phyloP scores from a whole-genome alignment of 768 basidiomycete species.

The Tricholoma furcatifolium region DNA sequence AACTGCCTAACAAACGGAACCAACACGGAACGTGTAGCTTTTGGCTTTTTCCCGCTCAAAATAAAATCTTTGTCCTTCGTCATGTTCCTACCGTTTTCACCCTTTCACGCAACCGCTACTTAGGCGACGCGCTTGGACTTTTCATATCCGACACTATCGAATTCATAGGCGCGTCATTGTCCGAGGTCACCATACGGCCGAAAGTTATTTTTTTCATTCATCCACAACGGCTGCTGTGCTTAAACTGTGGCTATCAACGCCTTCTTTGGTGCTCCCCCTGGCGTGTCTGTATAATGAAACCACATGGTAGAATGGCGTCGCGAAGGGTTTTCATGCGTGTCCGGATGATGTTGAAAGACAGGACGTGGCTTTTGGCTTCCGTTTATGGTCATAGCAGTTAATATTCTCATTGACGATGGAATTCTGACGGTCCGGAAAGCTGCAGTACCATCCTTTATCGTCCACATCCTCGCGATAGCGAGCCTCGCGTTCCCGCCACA shows the following conservation, averaged over 20 bases:
- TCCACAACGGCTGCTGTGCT: not conserved
- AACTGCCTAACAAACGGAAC: slow-evolving; percentile 1
- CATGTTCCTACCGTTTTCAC: too few relatives aligned
- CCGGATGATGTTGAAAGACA: not conserved
- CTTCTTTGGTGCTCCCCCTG: not conserved
- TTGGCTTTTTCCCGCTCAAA: not conserved
- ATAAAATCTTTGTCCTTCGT: too few relatives aligned
- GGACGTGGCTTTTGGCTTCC: slow-evolving; percentile 3
- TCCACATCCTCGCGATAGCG: not conserved
- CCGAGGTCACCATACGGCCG: too few relatives aligned
- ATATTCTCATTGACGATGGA: slow-evolving; percentile 7
- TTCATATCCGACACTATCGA: too few relatives aligned
- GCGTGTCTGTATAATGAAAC: not conserved
- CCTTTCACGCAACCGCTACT: too few relatives aligned
- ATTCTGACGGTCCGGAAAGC: slow-evolving; percentile 1
- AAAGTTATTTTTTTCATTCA: not conserved
- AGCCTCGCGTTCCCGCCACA: not conserved
- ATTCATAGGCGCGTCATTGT: too few relatives aligned
- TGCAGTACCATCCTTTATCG: slow-evolving; percentile 11
- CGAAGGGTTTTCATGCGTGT: slow-evolving; percentile 2
- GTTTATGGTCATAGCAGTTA: not conserved
- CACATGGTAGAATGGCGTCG: slow-evolving; percentile 11
- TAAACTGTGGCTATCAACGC: not conserved
- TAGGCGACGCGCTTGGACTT: too few relatives aligned
- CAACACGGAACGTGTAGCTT: slow-evolving; percentile 1